Percentiles rank a stretch among this genome's conserved stretches.
Evolutionary conservation across 2,329 filamentous ascomycete species (phyloP).

Genomic region (Aureobasidium uvarum): DNA sequence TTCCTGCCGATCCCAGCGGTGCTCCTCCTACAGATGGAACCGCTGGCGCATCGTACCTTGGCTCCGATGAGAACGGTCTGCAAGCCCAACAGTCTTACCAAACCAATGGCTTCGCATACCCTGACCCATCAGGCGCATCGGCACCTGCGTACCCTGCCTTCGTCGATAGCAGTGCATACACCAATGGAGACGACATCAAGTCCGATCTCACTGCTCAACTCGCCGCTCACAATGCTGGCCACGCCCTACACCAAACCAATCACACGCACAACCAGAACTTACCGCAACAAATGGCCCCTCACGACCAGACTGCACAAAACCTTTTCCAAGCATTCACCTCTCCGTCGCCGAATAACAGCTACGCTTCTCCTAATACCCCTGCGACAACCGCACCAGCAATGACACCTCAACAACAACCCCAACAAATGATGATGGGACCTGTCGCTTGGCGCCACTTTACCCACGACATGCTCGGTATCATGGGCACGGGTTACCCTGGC

Average conservation of each 20-base stretch:
- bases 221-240: conserved; percentile 29
- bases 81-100: conserved; percentile 31
- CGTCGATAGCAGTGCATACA: conserved; percentile 16
- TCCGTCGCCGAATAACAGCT: conserved; percentile 19
- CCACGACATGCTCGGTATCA: conserved; percentile 31
- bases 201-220: conserved; percentile 29
- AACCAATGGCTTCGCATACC: conserved; percentile 29
- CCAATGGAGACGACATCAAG: conserved; percentile 29
- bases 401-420: conserved; percentile 25
- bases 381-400: conserved; percentile 20
- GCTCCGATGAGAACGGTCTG: conserved; percentile 35
- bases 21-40: conserved; percentile 31
- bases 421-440: conserved; percentile 31
- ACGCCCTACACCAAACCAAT: conserved; percentile 27
- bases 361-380: conserved; percentile 15
- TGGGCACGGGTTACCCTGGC: conserved; percentile 32
- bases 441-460: conserved; percentile 38
- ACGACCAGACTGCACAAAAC: conserved; percentile 21
- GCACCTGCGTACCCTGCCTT: conserved; percentile 33
- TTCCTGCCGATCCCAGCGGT: conserved; percentile 24
- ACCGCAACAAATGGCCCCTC: conserved; percentile 22
- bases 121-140: conserved; percentile 32
- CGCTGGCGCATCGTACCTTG: conserved; percentile 36
- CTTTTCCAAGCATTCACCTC: conserved; percentile 25
- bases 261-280: conserved; percentile 27